phyloP scores from a whole-genome alignment of 2,329 filamentous ascomycete species.

The Phaeosphaeria sp. region DNA sequence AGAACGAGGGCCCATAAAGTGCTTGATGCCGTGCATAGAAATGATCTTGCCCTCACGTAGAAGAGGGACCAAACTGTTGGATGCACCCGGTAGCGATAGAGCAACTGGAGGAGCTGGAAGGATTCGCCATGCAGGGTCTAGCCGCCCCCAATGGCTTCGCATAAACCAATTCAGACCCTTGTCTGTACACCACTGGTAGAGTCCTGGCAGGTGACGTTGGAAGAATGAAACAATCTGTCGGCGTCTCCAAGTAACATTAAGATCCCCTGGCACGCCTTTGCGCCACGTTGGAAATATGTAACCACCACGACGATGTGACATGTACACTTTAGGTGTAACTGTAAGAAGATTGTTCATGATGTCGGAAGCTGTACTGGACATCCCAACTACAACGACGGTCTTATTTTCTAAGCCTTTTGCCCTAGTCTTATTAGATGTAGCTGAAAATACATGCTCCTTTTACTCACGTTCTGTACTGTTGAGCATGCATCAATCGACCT shows the following conservation, averaged over 20 bases:
- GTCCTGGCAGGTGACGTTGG: constrained; percentile 7
- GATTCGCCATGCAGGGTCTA: constrained; percentile 21
- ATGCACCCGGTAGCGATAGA: constrained; percentile 37
- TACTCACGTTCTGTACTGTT: constrained; percentile 16
- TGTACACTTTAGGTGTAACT: constrained; percentile 49
- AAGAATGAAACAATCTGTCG: constrained; percentile 16
- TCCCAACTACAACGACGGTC: constrained; percentile 54
- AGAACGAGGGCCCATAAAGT: constrained; percentile 27
- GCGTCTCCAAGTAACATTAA: constrained; percentile 17
- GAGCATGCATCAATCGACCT: constrained; percentile 49
- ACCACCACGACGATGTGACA: constrained; percentile 51
- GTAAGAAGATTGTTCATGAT: constrained; percentile 44
- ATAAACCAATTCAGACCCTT: constrained; percentile 13
- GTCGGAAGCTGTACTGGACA: constrained; percentile 51
- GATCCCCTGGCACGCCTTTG: constrained; percentile 42
- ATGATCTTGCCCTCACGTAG: constrained; percentile 35
- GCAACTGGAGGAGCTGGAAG: constrained; percentile 25
- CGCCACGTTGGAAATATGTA: constrained; percentile 42
- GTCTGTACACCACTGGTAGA: constrained; percentile 14
- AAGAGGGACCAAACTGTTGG: constrained; percentile 34
- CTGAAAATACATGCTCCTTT: neutral
- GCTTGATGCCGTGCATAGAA: constrained; percentile 29
- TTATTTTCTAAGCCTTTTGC: constrained; percentile 49
- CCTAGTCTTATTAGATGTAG: constrained; percentile 10
- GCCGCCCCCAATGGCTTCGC: constrained; percentile 11